A percentile compares a stretch with the other conserved stretches of the same genome.
Conservation (phyloP, 805 yeast species). For the Aciculoconidium aculeatum region DNA sequence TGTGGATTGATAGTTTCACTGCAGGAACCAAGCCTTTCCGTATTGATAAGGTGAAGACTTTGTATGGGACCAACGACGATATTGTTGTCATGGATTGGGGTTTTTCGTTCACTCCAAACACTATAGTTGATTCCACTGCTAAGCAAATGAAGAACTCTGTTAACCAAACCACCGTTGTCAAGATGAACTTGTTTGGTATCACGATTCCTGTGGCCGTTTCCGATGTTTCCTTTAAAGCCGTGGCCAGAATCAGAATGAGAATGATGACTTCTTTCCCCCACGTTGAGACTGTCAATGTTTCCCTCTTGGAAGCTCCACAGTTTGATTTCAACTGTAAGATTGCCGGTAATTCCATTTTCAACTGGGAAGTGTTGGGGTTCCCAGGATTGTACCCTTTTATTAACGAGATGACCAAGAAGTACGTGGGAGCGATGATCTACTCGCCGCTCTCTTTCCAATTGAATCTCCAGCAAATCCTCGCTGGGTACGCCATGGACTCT, state of each 20-base stretch:
- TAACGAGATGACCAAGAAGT: conserved; percentile 79
- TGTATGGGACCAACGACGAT: conserved; percentile 84
- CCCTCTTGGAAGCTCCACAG: conserved; percentile 80
- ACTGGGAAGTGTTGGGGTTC: conserved; percentile 78
- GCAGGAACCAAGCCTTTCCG: conserved; percentile 95
- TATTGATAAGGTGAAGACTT: conserved; percentile 82
- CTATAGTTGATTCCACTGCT: conserved; percentile 73
- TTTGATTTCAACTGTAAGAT: conserved; percentile 73
- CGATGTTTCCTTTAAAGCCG: conserved; percentile 69
- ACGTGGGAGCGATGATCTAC: conserved; percentile 82
- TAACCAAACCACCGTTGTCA: conserved; percentile 74
- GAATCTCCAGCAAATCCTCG: conserved; percentile 83
- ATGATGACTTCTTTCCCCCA: conserved; percentile 92
- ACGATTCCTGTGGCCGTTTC: conserved; percentile 76
- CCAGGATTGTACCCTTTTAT: conserved; percentile 86
- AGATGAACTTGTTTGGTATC: conserved; percentile 77
- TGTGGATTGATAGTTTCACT: conserved; percentile 86
- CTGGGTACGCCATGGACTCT: conserved; percentile 73
- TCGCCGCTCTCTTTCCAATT: conserved; percentile 90
- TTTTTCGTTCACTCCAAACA: conserved; percentile 88
- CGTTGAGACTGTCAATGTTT: conserved; percentile 81
- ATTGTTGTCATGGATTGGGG: conserved; percentile 98
- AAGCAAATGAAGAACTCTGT: conserved; percentile 82
- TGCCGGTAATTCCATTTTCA: conserved; percentile 78
- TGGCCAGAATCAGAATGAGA: conserved; percentile 75